Conservation (phyloP, 805 yeast genomes). For the Candida taoyuanica region DNA sequence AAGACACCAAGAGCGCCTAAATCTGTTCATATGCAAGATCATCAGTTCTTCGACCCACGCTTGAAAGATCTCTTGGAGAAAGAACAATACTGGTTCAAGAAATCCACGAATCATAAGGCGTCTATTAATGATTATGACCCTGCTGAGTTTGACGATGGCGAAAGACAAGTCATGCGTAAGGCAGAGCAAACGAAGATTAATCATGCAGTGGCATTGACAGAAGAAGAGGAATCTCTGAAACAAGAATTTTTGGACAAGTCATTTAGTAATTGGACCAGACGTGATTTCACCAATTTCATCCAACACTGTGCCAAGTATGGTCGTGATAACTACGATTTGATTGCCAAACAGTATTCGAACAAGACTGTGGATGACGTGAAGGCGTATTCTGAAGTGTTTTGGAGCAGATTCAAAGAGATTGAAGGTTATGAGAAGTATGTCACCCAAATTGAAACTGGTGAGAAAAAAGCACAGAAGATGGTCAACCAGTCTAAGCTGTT, state of each 20-base stretch:
- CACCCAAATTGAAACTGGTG: constrained; percentile 69
- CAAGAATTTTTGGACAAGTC: constrained; percentile 50
- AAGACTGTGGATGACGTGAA: constrained; percentile 58
- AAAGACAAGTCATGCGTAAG: constrained; percentile 19
- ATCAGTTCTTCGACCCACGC: constrained; percentile 63
- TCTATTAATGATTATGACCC: constrained; percentile 58
- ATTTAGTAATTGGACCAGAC: constrained; percentile 64
- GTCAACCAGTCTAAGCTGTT: constrained; percentile 52
- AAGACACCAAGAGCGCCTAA: constrained; percentile 59
- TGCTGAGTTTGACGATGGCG: constrained; percentile 18
- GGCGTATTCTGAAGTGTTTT: constrained; percentile 54
- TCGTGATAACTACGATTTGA: constrained; percentile 42
- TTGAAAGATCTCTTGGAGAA: constrained; percentile 50
- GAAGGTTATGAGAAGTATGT: constrained; percentile 71
- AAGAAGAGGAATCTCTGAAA: constrained; percentile 54
- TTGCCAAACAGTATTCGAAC: constrained; percentile 51
- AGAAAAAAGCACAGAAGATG: constrained; percentile 55
- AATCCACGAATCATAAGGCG: constrained; percentile 53
- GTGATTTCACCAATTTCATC: constrained; percentile 69
- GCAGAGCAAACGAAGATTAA: constrained; percentile 52
- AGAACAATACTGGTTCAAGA: constrained; percentile 62
- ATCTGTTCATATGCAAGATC: constrained; percentile 58
- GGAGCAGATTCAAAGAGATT: constrained; percentile 55
- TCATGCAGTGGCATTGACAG: constrained; percentile 52
- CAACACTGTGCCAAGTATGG: constrained; percentile 70